These are phyloP conservation scores for Quercus wislizeni DNA, from an alignment of 306 rosid species.

Conservation along the genomic window DNA sequence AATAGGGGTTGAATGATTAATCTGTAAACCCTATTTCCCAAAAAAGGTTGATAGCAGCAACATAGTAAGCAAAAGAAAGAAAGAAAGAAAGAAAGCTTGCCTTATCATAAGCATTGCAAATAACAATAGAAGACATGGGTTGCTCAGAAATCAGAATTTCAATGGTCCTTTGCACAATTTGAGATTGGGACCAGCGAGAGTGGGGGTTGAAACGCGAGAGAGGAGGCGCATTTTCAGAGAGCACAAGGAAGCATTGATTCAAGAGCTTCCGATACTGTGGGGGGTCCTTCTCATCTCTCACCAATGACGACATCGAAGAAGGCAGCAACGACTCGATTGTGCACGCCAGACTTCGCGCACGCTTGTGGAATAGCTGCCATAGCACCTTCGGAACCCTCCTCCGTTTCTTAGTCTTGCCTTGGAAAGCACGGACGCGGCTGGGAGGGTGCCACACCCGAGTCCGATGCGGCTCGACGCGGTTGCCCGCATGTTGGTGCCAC, in stretches of 20 bases:
- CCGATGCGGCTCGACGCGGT: too few relatives aligned
- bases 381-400: constrained; percentile 48
- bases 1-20: constrained; percentile 36
- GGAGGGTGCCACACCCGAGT: too few relatives aligned
- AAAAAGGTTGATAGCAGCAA: too few relatives aligned
- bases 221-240: constrained; percentile 39
- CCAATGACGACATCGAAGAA: constrained; percentile 30
- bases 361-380: constrained; percentile 54
- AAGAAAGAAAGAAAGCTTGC: constrained; percentile 23
- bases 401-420: constrained; percentile 23
- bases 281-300: constrained; percentile 51
- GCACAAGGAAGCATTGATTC: constrained; percentile 42
- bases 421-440: too few relatives aligned
- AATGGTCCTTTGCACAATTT: constrained; percentile 57
- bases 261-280: constrained; percentile 48
- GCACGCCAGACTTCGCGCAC: constrained; percentile 44
- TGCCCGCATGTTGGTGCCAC: too few relatives aligned
- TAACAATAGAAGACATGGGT: constrained; percentile 39
- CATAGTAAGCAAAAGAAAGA: too few relatives aligned
- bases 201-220: constrained; percentile 14
- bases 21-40: constrained; percentile 23
- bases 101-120: constrained; percentile 50
- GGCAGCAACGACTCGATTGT: constrained; percentile 48
- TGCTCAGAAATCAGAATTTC: constrained; percentile 32
- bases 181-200: constrained; percentile 42